Evolutionary conservation across 768 basidiomycete species (phyloP), one percentile per base, ranked within the genome.

Genomic region (Tylopilus subfusipes): DNA sequence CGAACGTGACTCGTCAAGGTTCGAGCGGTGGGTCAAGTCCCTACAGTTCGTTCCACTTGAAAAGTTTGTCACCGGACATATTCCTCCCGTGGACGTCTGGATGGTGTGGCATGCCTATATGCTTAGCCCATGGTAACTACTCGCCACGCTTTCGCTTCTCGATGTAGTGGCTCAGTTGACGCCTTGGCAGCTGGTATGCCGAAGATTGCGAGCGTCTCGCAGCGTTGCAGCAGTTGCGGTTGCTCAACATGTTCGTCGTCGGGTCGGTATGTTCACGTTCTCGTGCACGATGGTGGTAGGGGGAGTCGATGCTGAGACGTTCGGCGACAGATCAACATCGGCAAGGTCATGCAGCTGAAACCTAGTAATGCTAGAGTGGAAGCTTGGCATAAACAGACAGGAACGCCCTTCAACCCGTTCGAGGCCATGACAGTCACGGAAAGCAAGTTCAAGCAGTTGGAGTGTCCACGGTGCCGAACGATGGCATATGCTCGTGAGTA

Each of bases 61-160:
- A 48, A 59, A 56, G 33, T 71, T 71, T 31, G 53, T 72, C 30
- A 24, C 51, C 22, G 52, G 47, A 5, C 58, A 71, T 12, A 42
- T 72, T 16, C 75, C 75, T 0, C 75, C 75, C 13, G 27, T 73
- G 29, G 76, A 76, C 38, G 75, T 76, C 22, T 70, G 71, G 65
- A 74, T 76, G 73, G 71, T 76, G 19, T 74, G 76, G 71, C 75
- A 76, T 19, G 75, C 74, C 1, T 76, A 77, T 60, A 19, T 73
- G 45, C 71, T 76, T 21, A 73, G 62, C 43, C 75, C 75, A 12
- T 62, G 67, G 75, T 75, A 61, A 59, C 18, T 9, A 1, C 13
- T 24, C 3, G 9, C 2, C 9, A 7, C 33, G 19, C 7, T 46
- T 18, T 8, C 11, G 6, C 14, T 19, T 45, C 22, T 27, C 29